Conservation (phyloP, 2,329 filamentous ascomycete genomes). For the Aspergillus sp. region DNA sequence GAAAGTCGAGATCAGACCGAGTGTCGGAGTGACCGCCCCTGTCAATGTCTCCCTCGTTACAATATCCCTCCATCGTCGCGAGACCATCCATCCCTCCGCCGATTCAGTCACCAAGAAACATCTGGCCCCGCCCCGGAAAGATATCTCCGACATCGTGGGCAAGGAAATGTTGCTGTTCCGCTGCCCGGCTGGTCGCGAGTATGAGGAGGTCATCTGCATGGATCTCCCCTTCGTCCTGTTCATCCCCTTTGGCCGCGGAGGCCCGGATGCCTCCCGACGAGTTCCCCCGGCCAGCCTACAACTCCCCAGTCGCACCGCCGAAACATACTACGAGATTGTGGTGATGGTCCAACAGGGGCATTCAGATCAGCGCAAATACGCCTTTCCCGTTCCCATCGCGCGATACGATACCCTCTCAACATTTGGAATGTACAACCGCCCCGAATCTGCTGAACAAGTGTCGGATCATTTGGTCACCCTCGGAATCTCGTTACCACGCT, state of each 20-base stretch:
- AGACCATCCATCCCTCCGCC: constrained; percentile 94
- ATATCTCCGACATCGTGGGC: constrained; percentile 87
- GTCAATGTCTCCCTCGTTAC: constrained; percentile 90
- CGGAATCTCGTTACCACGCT: constrained; percentile 86
- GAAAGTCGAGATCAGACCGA: constrained; percentile 92
- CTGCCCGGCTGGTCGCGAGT: constrained; percentile 78
- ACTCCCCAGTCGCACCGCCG: constrained; percentile 86
- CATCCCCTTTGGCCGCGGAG: constrained; percentile 89
- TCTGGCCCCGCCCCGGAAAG: constrained; percentile 82
- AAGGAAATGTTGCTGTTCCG: constrained; percentile 93
- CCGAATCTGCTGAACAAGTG: constrained; percentile 80
- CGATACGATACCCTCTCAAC: constrained; percentile 96
- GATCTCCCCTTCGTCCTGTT: constrained; percentile 96
- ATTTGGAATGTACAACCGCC: constrained; percentile 99
- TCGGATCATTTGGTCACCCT: constrained; percentile 89
- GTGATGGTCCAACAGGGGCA: constrained; percentile 92
- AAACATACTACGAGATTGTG: constrained; percentile 95
- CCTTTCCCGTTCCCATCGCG: constrained; percentile 85
- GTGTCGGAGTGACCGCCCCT: constrained; percentile 79
- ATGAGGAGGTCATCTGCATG: constrained; percentile 89
- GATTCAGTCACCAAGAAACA: constrained; percentile 93
- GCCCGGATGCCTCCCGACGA: constrained; percentile 82
- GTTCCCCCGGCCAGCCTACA: constrained; percentile 92
- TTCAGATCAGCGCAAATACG: constrained; percentile 82
- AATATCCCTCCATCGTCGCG: constrained; percentile 87